Base-by-base conservation (phyloP, 352 stramenopile species). In the Pilasporangium apinafurcum region DNA sequence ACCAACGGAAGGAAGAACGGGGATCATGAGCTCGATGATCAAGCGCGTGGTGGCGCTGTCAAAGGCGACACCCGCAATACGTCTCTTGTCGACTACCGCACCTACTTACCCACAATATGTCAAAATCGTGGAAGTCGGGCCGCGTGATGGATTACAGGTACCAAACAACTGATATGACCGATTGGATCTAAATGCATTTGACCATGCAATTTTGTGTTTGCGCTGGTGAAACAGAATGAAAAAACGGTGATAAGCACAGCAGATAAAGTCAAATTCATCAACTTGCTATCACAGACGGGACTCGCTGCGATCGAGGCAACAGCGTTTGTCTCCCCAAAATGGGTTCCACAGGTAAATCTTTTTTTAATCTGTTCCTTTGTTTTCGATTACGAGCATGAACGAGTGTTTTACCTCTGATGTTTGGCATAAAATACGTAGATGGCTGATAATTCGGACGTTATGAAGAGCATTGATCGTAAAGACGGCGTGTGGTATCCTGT, bases 281-380 rank as follows among this genome's bases (percentile, higher is more conserved):
- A 97, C 33, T 65, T 84, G 56, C 72, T 98, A 33, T 90, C 83
- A 34, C 59, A 89, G 4, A 86, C 95, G 13, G 95, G 95, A 1
- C 72, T 97, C 13, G 64, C 56, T 5, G 74, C 69, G 4, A 96
- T 99, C 44, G 95, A 99, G 65, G 73, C 88, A 5, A 97, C 91
- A 36, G 81, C 88, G 10, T 98, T 98, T 51, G 95, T 99, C 12
- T 98, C 93, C 7, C 89, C 92, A 16, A 98, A 98, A 61, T 98
- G 95, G 92, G 90, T 99, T 14, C 95, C 95, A 9, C 90, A 97
- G 67, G 79, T 92, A 33, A 8, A 20, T 41, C 4, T 12, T 31
- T 8, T 51, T 12, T 31, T 1, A 16, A 17, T 22, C 4, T 13
- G 2, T 1, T 14, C 9, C 3, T 12, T 13, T 17, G 20, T n/a